Percentiles rank a stretch among this genome's conserved stretches.
Conservation (phyloP, 179 eudicot species). For the Corrigiola litoralis region DNA sequence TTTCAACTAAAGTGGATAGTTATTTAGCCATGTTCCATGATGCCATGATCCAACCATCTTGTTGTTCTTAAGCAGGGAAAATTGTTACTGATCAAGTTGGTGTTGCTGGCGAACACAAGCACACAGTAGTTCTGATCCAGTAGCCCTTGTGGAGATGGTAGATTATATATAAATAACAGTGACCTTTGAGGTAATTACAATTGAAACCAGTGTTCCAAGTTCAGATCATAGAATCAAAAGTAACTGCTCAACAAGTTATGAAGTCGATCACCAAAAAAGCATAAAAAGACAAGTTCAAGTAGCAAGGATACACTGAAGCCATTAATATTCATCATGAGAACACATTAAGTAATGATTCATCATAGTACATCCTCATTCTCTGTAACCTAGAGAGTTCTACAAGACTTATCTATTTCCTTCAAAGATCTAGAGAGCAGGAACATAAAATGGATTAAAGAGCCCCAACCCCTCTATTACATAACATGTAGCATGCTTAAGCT, state of each 20-base stretch:
- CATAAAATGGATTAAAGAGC: neutral
- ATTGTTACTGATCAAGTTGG: neutral
- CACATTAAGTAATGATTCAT: slow-evolving; percentile 3
- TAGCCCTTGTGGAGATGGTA: neutral
- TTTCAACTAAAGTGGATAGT: neutral
- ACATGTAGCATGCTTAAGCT: neutral
- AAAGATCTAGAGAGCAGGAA: neutral
- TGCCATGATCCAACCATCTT: too few relatives aligned
- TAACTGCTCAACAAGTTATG: neutral
- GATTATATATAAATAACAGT: neutral
- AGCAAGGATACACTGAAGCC: neutral
- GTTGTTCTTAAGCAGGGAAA: too few relatives aligned
- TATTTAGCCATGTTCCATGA: neutral
- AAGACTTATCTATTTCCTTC: neutral
- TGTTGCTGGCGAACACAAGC: neutral
- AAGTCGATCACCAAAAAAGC: neutral
- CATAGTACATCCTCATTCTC: slow-evolving; percentile 12
- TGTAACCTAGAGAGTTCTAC: neutral
- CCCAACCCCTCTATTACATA: slow-evolving; percentile 7
- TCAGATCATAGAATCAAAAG: neutral
- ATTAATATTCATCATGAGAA: neutral
- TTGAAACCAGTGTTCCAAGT: neutral
- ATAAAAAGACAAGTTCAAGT: neutral
- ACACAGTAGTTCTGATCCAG: neutral
- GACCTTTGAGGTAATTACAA: neutral